phyloP scores from a whole-genome alignment of 2,329 filamentous ascomycete species.

The Fusarium anguioides region DNA sequence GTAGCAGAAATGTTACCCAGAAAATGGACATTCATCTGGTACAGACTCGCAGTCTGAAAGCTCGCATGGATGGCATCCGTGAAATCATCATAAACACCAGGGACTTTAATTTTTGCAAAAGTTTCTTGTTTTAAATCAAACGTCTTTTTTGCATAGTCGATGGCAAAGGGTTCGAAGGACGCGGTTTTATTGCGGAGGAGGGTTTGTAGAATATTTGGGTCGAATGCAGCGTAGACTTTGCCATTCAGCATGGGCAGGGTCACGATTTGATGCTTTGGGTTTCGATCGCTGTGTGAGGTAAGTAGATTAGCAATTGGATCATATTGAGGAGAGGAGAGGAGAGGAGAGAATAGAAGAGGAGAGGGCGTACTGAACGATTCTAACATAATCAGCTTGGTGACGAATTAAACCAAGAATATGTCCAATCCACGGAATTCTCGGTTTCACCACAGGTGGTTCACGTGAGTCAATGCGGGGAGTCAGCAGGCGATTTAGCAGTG shows the following conservation, averaged over 20 bases:
- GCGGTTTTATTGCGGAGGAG: conserved; percentile 55
- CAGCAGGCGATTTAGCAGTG: conserved; percentile 32
- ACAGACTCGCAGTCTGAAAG: conserved; percentile 50
- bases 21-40: conserved; percentile 42
- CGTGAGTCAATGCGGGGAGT: conserved; percentile 45
- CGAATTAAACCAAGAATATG: conserved; percentile 58
- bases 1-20: conserved; percentile 24
- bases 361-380: conserved; percentile 51
- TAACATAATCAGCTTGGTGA: conserved; percentile 51
- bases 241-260: conserved; percentile 58
- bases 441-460: conserved; percentile 57
- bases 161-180: conserved; percentile 56
- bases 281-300: conserved; percentile 42
- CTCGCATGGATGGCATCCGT: conserved; percentile 49
- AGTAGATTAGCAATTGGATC: not conserved
- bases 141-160: conserved; percentile 52
- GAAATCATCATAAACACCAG: conserved; percentile 41
- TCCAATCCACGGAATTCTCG: conserved; percentile 57
- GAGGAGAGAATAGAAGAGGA: too few relatives aligned
- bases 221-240: conserved; percentile 58
- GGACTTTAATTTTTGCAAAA: conserved; percentile 37
- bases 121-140: conserved; percentile 51
- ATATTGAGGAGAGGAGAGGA: too few relatives aligned
- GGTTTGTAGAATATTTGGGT: conserved; percentile 52
- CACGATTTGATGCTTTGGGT: conserved; percentile 49